These are phyloP conservation scores for Excoecaria cochinchinensis DNA, from an alignment of 345 rosid species.

Conservation along the genomic window DNA sequence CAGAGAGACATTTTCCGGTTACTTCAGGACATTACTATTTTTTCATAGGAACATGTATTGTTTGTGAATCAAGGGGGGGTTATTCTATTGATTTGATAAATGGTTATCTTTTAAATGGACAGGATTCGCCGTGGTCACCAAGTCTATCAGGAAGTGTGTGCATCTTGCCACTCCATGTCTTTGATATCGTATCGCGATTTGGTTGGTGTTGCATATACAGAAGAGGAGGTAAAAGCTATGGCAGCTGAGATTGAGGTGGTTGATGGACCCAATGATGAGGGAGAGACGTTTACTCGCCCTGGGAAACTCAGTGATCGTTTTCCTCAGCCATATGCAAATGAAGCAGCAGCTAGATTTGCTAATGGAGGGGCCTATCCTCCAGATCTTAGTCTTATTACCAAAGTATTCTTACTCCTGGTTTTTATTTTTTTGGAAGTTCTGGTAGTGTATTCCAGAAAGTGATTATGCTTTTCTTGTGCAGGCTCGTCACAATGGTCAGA, in stretches of 20 bases:
- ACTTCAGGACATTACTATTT: neutral
- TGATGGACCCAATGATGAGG: conserved; percentile 99
- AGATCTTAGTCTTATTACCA: conserved; percentile 96
- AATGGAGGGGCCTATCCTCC: conserved; percentile 99
- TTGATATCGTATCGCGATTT: conserved; percentile 88
- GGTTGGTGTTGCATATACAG: conserved; percentile 97
- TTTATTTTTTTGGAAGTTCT: conserved; percentile 6
- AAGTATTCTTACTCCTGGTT: conserved; percentile 43
- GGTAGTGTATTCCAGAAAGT: neutral
- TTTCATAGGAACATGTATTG: neutral
- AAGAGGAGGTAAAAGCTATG: conserved; percentile 98
- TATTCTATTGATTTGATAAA: neutral
- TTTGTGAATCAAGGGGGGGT: neutral
- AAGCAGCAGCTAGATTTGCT: conserved; percentile 97
- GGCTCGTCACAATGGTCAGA: conserved; percentile 99
- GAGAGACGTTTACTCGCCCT: conserved; percentile 97
- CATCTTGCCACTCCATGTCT: conserved; percentile 99
- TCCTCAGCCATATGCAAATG: conserved; percentile 89
- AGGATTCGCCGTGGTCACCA: conserved; percentile 99
- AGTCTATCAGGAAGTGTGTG: conserved; percentile 96
- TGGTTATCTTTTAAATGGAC: conserved; percentile 30
- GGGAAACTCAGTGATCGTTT: conserved; percentile 98
- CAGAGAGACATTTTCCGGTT: neutral
- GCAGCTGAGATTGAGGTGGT: conserved; percentile 98
- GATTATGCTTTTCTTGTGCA: conserved; percentile 28